phyloP scores from a whole-genome alignment of 2,329 filamentous ascomycete genomes.

The Fusarium miscanthi region DNA sequence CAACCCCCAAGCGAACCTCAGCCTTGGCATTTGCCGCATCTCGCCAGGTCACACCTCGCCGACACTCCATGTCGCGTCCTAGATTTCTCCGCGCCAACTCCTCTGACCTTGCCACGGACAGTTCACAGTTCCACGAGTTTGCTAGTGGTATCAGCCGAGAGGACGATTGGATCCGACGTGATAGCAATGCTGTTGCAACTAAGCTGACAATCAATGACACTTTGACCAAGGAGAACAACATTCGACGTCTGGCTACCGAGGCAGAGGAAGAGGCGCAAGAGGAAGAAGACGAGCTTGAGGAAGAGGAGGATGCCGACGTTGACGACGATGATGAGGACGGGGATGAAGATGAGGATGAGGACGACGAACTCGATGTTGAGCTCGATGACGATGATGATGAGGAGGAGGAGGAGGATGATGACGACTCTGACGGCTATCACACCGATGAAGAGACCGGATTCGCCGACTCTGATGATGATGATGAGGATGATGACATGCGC shows the following conservation, averaged over 20 bases:
- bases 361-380: constrained; percentile 62
- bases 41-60: constrained; percentile 41
- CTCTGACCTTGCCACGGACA: constrained; percentile 64
- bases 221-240: constrained; percentile 87
- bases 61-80: constrained; percentile 45
- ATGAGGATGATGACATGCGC: constrained; percentile 72
- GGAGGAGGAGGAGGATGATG: constrained; percentile 65
- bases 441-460: constrained; percentile 78
- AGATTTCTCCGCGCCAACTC: constrained; percentile 64
- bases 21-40: constrained; percentile 41
- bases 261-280: constrained; percentile 87
- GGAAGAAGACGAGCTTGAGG: constrained; percentile 72
- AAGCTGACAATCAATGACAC: constrained; percentile 92
- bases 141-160: constrained; percentile 83
- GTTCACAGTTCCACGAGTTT: constrained; percentile 87
- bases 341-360: constrained; percentile 60
- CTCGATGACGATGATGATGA: constrained; percentile 62
- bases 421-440: constrained; percentile 76
- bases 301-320: constrained; percentile 92
- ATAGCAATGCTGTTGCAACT: constrained; percentile 69
- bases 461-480: constrained; percentile 75
- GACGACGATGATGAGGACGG: constrained; percentile 70
- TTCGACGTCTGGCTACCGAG: constrained; percentile 87
- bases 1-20: constrained; percentile 48
- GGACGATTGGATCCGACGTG: constrained; percentile 88